Evolutionary conservation across 495 filamentous ascomycete genomes (phyloP).

Genomic region (Xylaria curta): DNA sequence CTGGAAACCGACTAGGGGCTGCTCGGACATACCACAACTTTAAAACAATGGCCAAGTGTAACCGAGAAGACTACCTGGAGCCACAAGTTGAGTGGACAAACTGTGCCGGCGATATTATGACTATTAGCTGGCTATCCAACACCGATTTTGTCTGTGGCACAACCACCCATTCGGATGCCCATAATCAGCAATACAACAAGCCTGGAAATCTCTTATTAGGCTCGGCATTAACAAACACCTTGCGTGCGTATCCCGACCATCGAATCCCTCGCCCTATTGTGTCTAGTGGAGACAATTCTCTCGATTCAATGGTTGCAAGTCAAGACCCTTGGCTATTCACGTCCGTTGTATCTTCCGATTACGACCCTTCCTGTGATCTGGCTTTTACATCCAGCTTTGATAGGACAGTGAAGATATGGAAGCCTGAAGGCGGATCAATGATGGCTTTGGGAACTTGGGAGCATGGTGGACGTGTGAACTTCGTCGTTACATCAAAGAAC

Average conservation of each 20-base stretch:
- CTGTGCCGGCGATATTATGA: conserved; percentile 65
- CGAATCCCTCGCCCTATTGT: conserved; percentile 62
- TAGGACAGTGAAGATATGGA: conserved; percentile 78
- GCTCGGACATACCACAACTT: conserved; percentile 46
- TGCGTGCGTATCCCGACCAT: conserved; percentile 76
- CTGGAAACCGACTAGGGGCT: conserved; percentile 41
- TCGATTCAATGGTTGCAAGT: conserved; percentile 63
- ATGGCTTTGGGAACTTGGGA: conserved; percentile 55
- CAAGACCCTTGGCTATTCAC: conserved; percentile 75
- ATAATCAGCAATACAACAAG: conserved; percentile 85
- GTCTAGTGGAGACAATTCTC: conserved; percentile 58
- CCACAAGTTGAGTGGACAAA: conserved; percentile 57
- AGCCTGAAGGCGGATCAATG: conserved; percentile 51
- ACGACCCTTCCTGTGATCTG: conserved; percentile 60
- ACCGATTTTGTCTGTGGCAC: conserved; percentile 68
- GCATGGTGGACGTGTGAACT: conserved; percentile 73
- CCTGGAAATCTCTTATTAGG: conserved; percentile 79
- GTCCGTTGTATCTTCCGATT: conserved; percentile 78
- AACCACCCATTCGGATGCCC: conserved; percentile 72
- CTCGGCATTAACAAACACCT: conserved; percentile 56
- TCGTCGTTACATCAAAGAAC: conserved; percentile 67
- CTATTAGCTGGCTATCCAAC: conserved; percentile 61
- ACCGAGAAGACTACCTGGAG: conserved; percentile 53
- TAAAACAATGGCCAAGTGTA: conserved; percentile 45
- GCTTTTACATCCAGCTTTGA: conserved; percentile 87